phyloP scores from a whole-genome alignment of 2,329 filamentous ascomycete species.

The Lachnellula subtilissima region DNA sequence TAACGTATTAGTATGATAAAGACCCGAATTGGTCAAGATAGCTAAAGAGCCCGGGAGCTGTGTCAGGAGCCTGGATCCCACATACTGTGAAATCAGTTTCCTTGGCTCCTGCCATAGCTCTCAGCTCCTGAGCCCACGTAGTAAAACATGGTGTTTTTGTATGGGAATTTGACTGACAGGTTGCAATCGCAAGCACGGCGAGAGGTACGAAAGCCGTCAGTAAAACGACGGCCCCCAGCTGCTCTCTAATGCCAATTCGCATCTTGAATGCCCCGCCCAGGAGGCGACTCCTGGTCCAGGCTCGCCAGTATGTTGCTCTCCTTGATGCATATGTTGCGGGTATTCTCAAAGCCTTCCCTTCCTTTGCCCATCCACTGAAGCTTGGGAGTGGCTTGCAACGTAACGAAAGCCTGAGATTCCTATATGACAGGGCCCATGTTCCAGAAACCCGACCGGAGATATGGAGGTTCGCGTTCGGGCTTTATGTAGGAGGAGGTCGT shows the following conservation, averaged over 20 bases:
- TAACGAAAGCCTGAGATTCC: background rate
- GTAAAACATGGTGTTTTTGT: too few relatives aligned
- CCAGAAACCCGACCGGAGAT: background rate
- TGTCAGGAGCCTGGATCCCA: too few relatives aligned
- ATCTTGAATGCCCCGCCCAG: constrained; percentile 50
- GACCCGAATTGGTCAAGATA: too few relatives aligned
- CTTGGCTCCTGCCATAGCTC: too few relatives aligned
- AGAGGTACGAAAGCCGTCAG: constrained; percentile 69
- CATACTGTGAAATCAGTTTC: too few relatives aligned
- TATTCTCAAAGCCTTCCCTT: background rate
- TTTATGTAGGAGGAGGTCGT: background rate
- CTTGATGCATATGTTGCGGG: background rate
- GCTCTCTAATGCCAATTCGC: constrained; percentile 83
- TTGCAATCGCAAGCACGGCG: constrained; percentile 74
- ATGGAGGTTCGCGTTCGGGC: background rate
- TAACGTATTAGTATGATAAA: too few relatives aligned
- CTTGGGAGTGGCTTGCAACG: constrained; percentile 77
- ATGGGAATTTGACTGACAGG: constrained; percentile 31
- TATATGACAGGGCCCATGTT: background rate
- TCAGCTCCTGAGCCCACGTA: too few relatives aligned
- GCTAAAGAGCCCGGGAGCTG: too few relatives aligned
- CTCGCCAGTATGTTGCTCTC: background rate
- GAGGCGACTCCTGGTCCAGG: constrained; percentile 32
- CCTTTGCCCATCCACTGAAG: background rate
- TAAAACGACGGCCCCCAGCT: constrained; percentile 76